Evolutionary conservation across 2,329 filamentous ascomycete genomes (phyloP), one percentile per base, ranked within the genome.

Genomic region (Ascochyta pisi): DNA sequence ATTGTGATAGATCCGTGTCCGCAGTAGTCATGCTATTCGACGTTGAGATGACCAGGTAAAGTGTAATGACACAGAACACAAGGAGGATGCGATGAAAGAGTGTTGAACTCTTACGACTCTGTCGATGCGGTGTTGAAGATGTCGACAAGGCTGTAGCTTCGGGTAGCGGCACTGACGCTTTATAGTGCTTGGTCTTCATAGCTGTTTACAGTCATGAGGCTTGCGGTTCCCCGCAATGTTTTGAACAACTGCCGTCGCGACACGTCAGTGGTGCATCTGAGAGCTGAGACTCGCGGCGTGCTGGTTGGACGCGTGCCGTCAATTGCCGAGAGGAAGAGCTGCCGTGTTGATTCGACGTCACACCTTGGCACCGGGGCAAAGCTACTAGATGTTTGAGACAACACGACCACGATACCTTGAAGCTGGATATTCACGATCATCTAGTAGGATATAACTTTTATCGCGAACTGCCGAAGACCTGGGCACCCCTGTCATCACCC

Each of bases 111-210:
- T 43, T 60, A 37, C 33, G 35, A 39, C 35, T 34, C 35, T 8
- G 45, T 24, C 42, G 45, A 31, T 40, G 34, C 29, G 35, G 34
- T 60, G 64, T 66, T 65, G 64, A 64, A 68, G 44, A 34, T 47
- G 53, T 23, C 16, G 46, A 39, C 40, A 16, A 48, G 35, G 51
- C 37, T 27, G 39, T 46, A 13, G 43, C 41, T 29, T 13, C 40
- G 51, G 49, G 24, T 46, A 40, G 29, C 42, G 49, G 54, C 47
- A 46, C 31, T 31, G 40, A 35, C 53, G 39, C 52, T 62, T 61
- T 62, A 63, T 60, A 59, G 44, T 37, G 46, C 39, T 53, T 56
- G 64, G 64, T 58, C 54, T 49, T 42, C 66, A 67, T 67, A 24
- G 54, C 60, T 66, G 54, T 61, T 54, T 62, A 38, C 47, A 57